phyloP scores from a whole-genome alignment of 345 rosid species.

The Camelina neglecta region DNA sequence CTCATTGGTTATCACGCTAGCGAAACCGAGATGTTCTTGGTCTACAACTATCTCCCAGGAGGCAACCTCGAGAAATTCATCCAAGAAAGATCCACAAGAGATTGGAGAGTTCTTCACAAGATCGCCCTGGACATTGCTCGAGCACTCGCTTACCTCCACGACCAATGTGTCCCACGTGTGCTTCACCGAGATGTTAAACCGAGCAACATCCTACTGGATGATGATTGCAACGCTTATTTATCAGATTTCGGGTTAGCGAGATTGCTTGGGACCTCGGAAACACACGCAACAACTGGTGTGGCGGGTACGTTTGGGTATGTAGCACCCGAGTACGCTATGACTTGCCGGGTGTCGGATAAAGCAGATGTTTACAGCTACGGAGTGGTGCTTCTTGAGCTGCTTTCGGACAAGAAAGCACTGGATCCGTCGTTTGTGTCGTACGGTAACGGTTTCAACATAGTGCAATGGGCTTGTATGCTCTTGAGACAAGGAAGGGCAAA shows the following conservation, averaged over 20 bases:
- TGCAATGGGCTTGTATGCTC: slow-evolving; percentile 62
- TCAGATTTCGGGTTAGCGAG: slow-evolving; percentile 94
- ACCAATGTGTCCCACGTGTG: slow-evolving; percentile 82
- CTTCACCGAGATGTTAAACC: slow-evolving; percentile 98
- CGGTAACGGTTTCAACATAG: slow-evolving; percentile 47
- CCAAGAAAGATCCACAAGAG: slow-evolving; percentile 54
- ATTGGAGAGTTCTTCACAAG: slow-evolving; percentile 85
- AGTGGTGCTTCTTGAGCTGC: slow-evolving; percentile 86
- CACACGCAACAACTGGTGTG: slow-evolving; percentile 94
- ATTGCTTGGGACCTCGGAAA: slow-evolving; percentile 90
- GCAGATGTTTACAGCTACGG: slow-evolving; percentile 98
- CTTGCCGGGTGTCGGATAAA: slow-evolving; percentile 95
- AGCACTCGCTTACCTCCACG: slow-evolving; percentile 88
- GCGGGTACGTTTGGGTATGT: slow-evolving; percentile 97
- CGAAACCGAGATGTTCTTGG: slow-evolving; percentile 65
- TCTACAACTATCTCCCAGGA: slow-evolving; percentile 65
- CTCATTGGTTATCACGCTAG: slow-evolving; percentile 67
- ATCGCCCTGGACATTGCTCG: slow-evolving; percentile 85
- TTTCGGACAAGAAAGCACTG: slow-evolving; percentile 87
- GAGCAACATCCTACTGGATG: slow-evolving; percentile 85
- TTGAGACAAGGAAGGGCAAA: slow-evolving; percentile 81
- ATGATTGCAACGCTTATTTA: slow-evolving; percentile 74
- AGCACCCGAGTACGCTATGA: slow-evolving; percentile 97
- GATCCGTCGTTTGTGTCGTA: slow-evolving; percentile 85
- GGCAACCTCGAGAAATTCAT: slow-evolving; percentile 68